Evolutionary conservation across 305 asterid species (phyloP), one percentile per base, ranked within the genome.

Genomic region (Rubia peregrina): DNA sequence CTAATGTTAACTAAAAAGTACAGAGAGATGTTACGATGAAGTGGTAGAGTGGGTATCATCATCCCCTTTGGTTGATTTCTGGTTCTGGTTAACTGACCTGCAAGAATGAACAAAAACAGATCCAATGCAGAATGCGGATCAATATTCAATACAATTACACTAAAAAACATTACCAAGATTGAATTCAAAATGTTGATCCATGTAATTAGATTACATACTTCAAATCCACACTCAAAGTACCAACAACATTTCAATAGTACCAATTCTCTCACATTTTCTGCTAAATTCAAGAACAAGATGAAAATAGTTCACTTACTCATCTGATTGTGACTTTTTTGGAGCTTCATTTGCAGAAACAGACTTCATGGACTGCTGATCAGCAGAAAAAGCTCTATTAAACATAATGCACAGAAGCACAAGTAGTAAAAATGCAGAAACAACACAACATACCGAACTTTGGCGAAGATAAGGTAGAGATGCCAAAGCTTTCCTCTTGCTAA

Each of bases 1-100:
- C 38, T 21, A 4, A 40, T 42, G 24, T 10, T 14, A 30, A 57
- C 33, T 41, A 2, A 57, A 70, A 71, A 69, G 48, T 9, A 48
- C 67, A 56, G 56, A 55, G 56, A 55, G 71, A 46, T 71, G 71
- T 65, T 87, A 91, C 95, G 89, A 87, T 76, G 97, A 89, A 60
- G 91, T 78, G 57, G 90, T 80, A 21, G 97, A 91, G 65, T 43
- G 87, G 19, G 85, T 76, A 80, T 91, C 97, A 38, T 91, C 88
- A 9, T 82, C 96, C 69, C 84, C 87, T 77, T 81, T 81, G 0
- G 77, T 75, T 62, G 87, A 70, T 72, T 80, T 82, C 10, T 68
- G 62, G 72, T 67, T 76, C 69, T 79, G 82, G 30, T 73, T 84
- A 62, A 71, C 75, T 82, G 78, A 74, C 72, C 96, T 89, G 88